Evolutionary conservation across 2,329 filamentous ascomycete species (phyloP), one percentile per base, ranked within the genome.

Genomic region (Gaeumannomyces tritici): DNA sequence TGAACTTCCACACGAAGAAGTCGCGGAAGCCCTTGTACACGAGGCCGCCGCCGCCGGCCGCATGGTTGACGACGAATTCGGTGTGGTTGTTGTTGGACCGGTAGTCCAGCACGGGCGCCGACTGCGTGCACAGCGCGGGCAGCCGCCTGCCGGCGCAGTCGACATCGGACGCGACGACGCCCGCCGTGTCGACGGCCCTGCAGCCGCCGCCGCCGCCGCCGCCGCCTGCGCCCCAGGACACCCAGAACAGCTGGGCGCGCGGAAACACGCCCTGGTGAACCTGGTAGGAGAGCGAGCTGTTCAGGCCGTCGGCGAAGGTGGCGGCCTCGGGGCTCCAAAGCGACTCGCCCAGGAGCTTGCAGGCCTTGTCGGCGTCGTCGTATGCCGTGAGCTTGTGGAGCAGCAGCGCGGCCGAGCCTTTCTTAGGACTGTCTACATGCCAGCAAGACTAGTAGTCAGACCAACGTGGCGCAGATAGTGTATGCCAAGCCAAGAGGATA

Each of bases 81-180:
- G 57, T 57, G 3, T 68, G 64, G 61, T 61, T 67, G 64, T 73
- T 67, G 54, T 64, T 62, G 27, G 64, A 57, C 3, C 54, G 64
- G 42, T 61, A 63, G 24, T 66, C 70, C 11, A 70, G 71, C 9
- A 70, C 64, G 4, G 67, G 68, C 0, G 71, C 71, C n/a, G 64
- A 69, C 61, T 73, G 71, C 4, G 72, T 70, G 68, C 71, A 73
- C 4, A 73, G 67, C 1, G 63, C 64, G 1, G 71, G 71, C n/a
- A 72, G 61, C 60, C 24, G 15, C 42, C 66, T 51, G n/a, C 35
- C 27, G 56, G 59, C 55, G 62, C 71, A 72, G 62, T 77, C 72
- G 31, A 77, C 64, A 6, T 70, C 70, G 1, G 75, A 67, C 0
- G 9, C n/a, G n/a, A 75, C 65, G 54, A 74, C 75, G 28, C 77